Base-by-base conservation (phyloP, 2,329 filamentous ascomycete genomes). In the Geosmithia flava region DNA sequence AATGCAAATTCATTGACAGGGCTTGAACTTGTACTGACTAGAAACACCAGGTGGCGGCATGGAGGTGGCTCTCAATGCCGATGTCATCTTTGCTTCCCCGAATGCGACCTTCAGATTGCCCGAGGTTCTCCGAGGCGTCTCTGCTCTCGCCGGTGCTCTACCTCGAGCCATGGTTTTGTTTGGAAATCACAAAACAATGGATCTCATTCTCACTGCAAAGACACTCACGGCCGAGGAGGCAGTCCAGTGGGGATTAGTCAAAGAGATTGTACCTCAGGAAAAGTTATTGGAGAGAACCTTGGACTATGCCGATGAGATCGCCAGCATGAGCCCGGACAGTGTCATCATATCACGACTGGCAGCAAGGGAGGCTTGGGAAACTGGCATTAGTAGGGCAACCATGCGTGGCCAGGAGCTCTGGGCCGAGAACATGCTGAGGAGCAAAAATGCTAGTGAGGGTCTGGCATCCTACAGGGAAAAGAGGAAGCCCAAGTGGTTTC, bases 61-160 rank as follows among this genome's bases (percentile, higher is more conserved):
- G 63, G 86, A 91, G 68, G 87, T 89, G 67, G 73, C 79, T 13
- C 68, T 84, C 45, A 87, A 88, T 63, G 77, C 75, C 53, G 87
- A 93, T 66, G 66, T 91, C 49, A 74, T 88, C 3, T 62, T 90
- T 30, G 83, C 84, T 3, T 67, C 72, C 2, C 59, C 65, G 2
- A 53, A 60, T 11, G 83, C 84, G 0, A 67, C 64, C 23, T 89
- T 91, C 58, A 77, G 74, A 1, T 68, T 90, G 7, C 85, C 86
- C 0, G 86, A 89, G 63, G 82, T 83, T 2, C 78, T 75, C 51
- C 73, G 80, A 47, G 85, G 85, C 7, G 83, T 88, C 8, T 76
- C 83, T 3, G 80, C 85, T 27, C 69, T 85, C 1, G 84, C 83
- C 1, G 85, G 85, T 3, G 83, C 80, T 5, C 65, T 89, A 47